Conservation (phyloP, 768 basidiomycete species). For the Exidia glandulosa region DNA sequence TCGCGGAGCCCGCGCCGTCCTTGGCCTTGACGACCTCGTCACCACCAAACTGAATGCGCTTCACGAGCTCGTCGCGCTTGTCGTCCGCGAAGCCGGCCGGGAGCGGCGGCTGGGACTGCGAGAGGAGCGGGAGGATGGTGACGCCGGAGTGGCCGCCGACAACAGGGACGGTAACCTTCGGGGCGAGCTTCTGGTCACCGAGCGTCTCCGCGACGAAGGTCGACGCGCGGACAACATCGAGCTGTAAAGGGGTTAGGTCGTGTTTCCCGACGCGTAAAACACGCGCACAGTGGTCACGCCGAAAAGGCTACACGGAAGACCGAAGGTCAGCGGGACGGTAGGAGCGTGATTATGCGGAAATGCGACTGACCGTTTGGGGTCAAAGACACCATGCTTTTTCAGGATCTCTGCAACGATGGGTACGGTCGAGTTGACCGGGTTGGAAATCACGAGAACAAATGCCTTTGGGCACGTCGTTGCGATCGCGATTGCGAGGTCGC, state of each 20-base stretch:
- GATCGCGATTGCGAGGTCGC: slow-evolving; percentile 83
- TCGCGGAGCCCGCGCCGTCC: slow-evolving; percentile 85
- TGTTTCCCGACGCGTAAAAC: background rate
- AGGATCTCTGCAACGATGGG: slow-evolving; percentile 93
- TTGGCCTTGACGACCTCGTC: slow-evolving; percentile 99
- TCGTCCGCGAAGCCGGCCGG: slow-evolving; percentile 41
- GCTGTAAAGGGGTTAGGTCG: slow-evolving; percentile 8
- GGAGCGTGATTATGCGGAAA: background rate
- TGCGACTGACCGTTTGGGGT: slow-evolving; percentile 69
- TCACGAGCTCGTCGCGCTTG: slow-evolving; percentile 48
- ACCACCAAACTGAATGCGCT: slow-evolving; percentile 90
- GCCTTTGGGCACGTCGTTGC: slow-evolving; percentile 80
- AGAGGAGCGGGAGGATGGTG: slow-evolving; percentile 77
- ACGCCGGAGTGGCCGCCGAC: slow-evolving; percentile 92
- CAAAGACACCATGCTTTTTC: slow-evolving; percentile 84
- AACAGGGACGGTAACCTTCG: slow-evolving; percentile 70
- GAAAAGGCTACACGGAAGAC: slow-evolving; percentile 51
- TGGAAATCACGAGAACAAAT: slow-evolving; percentile 91
- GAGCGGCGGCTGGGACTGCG: slow-evolving; percentile 74
- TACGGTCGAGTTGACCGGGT: slow-evolving; percentile 99
- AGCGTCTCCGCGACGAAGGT: slow-evolving; percentile 83
- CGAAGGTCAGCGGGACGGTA: too few species aligned
- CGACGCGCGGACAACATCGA: slow-evolving; percentile 96
- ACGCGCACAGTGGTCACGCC: slow-evolving; percentile 72
- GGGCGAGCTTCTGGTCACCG: slow-evolving; percentile 41